A percentile compares a stretch with the other conserved stretches of the same genome.
These are phyloP conservation scores for Flaveria linearis DNA, from an alignment of 129 eudicot species.

Conservation along the genomic window DNA sequence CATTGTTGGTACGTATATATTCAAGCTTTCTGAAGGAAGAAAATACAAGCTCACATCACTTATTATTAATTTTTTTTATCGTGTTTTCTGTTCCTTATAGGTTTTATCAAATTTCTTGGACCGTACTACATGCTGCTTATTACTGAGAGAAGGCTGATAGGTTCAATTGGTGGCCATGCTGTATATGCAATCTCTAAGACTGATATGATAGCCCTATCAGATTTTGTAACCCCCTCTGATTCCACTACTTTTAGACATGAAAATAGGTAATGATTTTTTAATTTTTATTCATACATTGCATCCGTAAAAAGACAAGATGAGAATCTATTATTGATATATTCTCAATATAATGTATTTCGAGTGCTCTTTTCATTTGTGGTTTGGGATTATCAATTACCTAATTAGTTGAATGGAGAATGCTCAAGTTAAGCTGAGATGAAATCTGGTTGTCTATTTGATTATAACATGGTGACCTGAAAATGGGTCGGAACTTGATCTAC, in stretches of 20 bases:
- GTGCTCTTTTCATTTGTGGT: constrained; percentile 1
- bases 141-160: constrained; percentile 86
- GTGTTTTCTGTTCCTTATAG: constrained; percentile 42
- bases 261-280: constrained; percentile 66
- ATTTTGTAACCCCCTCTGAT: constrained; percentile 53
- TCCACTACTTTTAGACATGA: constrained; percentile 74
- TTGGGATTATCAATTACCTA: background rate
- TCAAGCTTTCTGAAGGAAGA: background rate
- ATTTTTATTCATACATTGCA: background rate
- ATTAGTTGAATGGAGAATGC: constrained; percentile 6
- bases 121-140: constrained; percentile 92
- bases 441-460: background rate
- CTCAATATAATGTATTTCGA: background rate
- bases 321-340: constrained; percentile 2
- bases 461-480: background rate
- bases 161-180: constrained; percentile 84
- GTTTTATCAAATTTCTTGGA: constrained; percentile 91
- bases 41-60: constrained; percentile 8
- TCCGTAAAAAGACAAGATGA: background rate
- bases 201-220: constrained; percentile 59
- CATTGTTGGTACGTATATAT: constrained; percentile 70
- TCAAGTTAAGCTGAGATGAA: background rate
- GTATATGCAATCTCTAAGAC: constrained; percentile 72
- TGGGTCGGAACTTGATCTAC: background rate
- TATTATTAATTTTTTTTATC: constrained; percentile 15